These are phyloP conservation scores for Aspergillus japonicus DNA, from an alignment of 2,329 filamentous ascomycete genomes.

Conservation along the genomic window DNA sequence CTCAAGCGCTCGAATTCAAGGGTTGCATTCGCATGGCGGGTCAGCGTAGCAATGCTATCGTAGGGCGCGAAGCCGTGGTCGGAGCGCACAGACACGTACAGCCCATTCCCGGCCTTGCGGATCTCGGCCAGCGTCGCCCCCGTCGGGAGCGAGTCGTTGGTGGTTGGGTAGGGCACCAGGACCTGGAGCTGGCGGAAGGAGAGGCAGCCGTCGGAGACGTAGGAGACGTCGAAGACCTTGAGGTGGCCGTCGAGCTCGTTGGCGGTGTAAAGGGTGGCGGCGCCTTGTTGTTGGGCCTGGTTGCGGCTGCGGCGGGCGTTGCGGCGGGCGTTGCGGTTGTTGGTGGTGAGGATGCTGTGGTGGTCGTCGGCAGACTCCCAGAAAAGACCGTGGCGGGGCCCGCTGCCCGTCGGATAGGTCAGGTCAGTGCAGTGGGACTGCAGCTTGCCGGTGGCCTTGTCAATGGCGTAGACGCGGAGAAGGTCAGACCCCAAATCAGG, in stretches of 20 bases:
- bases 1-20: constrained; percentile 58
- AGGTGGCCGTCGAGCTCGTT: constrained; percentile 58
- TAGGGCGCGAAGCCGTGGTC: constrained; percentile 28
- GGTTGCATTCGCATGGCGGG: constrained; percentile 58
- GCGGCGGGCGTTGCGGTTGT: constrained; percentile 1
- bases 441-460: constrained; percentile 46
- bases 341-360: not conserved
- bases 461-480: constrained; percentile 59
- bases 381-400: constrained; percentile 67
- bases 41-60: constrained; percentile 33
- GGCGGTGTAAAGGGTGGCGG: constrained; percentile 45
- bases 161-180: constrained; percentile 27
- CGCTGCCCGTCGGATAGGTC: constrained; percentile 52
- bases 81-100: constrained; percentile 36
- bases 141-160: constrained; percentile 22
- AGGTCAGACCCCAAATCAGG: constrained; percentile 67
- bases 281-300: constrained; percentile 11
- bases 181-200: constrained; percentile 25
- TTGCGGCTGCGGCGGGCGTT: not conserved
- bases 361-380: constrained; percentile 26
- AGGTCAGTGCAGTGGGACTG: constrained; percentile 44
- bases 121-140: constrained; percentile 31
- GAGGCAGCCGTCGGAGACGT: constrained; percentile 29
- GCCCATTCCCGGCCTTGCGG: constrained; percentile 15
- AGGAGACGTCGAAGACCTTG: constrained; percentile 45